Evolutionary conservation across 108 stramenopile genomes (phyloP), one percentile per base, ranked within the genome.

Genomic region (Cyclotella choctawhatcheeana): DNA sequence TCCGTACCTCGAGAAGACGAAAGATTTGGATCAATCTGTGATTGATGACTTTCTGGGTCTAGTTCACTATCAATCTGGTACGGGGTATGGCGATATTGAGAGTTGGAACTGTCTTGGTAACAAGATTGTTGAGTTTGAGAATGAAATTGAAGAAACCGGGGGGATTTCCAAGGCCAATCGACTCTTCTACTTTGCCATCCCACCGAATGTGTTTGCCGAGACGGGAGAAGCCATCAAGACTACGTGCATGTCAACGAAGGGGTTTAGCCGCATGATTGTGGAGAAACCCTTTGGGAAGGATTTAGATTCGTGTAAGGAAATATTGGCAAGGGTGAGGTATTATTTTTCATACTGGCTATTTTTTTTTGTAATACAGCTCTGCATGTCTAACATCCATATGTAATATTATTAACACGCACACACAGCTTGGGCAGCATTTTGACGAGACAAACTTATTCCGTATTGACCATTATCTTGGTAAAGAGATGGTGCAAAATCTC

Each of bases 271-370:
- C 3, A 74, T 99, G 54, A 92, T 99, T 61, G 89, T 98, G 18
- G 99, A 99, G 82, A 99, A 99, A 75, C 99, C 99, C 27, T 99
- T 99, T 79, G 99, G 99, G 21, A 86, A 89, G 17, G 97, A 98
- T 79, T 81, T 93, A 55, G 93, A 91, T 50, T 83, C 82, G 14
- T 93, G 91, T 67, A 88, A 85, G 37, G 83, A 91, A 21, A 73
- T 80, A 24, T 53, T 80, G 44, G 31, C 59, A 24, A 60, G 59
- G 59, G 59, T 60, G 24, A 60, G 59, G 33, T 6, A 40, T 5
- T 37, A 34, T 37, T 1, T 5, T 40, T 12, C 12, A 8, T 40
- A 40, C 37, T 40, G 37, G 6, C 12, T 40, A 40, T 40, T n/a
- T n/a, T n/a, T n/a, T n/a, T n/a, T n/a, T n/a, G n/a, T n/a, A n/a